Evolutionary conservation across 805 yeast species (phyloP).

Genomic region (Zygotorulaspora chibaensis): DNA sequence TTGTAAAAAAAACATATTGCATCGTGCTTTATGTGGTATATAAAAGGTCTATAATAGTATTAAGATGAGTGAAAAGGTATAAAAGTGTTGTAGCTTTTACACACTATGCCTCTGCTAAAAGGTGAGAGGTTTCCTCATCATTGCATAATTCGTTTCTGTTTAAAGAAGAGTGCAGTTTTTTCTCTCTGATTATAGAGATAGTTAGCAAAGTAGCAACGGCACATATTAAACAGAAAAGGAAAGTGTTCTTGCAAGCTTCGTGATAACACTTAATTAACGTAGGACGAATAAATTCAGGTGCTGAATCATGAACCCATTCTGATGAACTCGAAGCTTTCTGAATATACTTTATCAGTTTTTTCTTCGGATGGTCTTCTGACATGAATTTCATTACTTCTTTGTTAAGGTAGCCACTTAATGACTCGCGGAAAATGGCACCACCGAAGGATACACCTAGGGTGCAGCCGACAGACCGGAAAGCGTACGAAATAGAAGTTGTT

Average conservation of each 20-base stretch:
- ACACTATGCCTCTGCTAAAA: not conserved
- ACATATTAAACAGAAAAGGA: conserved; percentile 43
- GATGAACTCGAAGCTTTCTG: conserved; percentile 52
- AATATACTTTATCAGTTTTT: conserved; percentile 43
- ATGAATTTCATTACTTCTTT: conserved; percentile 32
- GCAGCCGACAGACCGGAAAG: conserved; percentile 83
- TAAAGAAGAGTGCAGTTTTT: conserved; percentile 51
- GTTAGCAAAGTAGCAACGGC: conserved; percentile 36
- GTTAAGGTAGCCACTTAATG: conserved; percentile 34
- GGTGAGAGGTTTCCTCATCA: not conserved
- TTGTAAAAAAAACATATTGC: too few species aligned
- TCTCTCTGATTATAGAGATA: conserved; percentile 51
- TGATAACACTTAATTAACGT: conserved; percentile 51
- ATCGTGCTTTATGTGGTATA: too few species aligned
- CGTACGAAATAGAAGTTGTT: conserved; percentile 85
- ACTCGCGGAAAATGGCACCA: conserved; percentile 55
- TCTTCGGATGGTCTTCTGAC: conserved; percentile 36
- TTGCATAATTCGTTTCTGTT: conserved; percentile 34
- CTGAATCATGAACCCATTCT: conserved; percentile 45
- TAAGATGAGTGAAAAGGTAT: too few species aligned
- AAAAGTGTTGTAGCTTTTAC: too few species aligned
- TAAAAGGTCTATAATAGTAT: too few species aligned
- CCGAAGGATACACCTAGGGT: conserved; percentile 73
- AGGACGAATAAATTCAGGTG: conserved; percentile 49
- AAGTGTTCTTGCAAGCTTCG: conserved; percentile 50